Conservation (phyloP, 2,329 filamentous ascomycete genomes). For the Curvularia lunata region DNA sequence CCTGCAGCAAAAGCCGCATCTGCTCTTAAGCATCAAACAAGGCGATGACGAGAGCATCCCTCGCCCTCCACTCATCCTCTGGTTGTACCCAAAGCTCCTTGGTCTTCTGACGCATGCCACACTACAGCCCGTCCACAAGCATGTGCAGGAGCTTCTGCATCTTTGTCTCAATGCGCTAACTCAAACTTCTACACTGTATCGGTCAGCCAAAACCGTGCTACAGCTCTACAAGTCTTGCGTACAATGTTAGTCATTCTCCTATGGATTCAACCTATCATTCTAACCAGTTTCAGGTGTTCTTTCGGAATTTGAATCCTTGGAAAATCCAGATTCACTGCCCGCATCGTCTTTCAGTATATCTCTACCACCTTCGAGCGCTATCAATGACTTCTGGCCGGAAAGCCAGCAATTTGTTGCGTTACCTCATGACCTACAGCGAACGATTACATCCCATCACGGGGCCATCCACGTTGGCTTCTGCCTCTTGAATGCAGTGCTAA, state of each 20-base stretch:
- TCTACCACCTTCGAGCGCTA: constrained; percentile 51
- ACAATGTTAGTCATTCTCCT: constrained; percentile 44
- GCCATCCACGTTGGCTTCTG: constrained; percentile 38
- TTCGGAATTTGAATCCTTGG: constrained; percentile 48
- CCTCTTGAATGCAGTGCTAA: constrained; percentile 31
- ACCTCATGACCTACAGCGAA: constrained; percentile 49
- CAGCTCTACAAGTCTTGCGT: constrained; percentile 51
- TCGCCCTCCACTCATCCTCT: constrained; percentile 58
- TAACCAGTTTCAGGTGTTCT: constrained; percentile 53
- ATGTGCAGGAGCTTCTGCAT: constrained; percentile 45
- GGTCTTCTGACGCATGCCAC: constrained; percentile 54
- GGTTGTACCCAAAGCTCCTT: constrained; percentile 61
- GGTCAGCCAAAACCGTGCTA: constrained; percentile 41
- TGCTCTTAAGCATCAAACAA: constrained; percentile 58
- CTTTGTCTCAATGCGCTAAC: constrained; percentile 47
- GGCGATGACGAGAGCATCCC: constrained; percentile 40
- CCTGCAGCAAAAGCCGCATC: constrained; percentile 73
- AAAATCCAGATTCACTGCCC: constrained; percentile 21
- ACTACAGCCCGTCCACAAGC: constrained; percentile 50
- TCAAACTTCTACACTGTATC: constrained; percentile 46
- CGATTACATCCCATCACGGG: constrained; percentile 30
- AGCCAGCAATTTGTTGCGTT: constrained; percentile 51
- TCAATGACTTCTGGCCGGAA: constrained; percentile 48
- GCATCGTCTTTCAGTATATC: constrained; percentile 32
- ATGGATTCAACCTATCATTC: neutral